Conservation (phyloP, 1,284 basidiomycete species). For the Ganoderma lingzhi region DNA sequence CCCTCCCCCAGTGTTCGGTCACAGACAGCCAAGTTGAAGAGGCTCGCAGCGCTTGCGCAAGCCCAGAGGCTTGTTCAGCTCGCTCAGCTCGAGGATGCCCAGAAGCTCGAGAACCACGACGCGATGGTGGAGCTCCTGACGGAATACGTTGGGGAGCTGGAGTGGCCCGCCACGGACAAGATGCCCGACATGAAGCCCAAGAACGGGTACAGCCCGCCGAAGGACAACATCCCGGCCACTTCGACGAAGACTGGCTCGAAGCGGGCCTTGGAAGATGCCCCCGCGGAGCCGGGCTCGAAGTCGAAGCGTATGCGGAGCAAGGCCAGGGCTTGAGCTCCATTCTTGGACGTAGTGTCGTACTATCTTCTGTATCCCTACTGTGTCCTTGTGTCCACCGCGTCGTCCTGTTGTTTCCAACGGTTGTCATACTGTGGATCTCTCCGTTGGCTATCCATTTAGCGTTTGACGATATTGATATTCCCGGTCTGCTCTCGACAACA, state of each 20-base stretch:
- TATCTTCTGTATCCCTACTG: background rate
- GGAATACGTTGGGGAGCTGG: background rate
- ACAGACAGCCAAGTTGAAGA: too few species aligned
- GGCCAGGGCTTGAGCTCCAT: background rate
- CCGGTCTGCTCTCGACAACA: too few species aligned
- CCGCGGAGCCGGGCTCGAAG: background rate
- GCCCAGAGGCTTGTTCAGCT: too few species aligned
- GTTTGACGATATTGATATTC: too few species aligned
- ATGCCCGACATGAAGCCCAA: background rate
- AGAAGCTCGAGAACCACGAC: background rate
- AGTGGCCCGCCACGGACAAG: background rate
- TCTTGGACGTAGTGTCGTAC: background rate
- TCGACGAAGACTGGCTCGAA: background rate
- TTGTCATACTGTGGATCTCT: too few species aligned
- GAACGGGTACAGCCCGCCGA: background rate
- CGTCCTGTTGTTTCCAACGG: too few species aligned
- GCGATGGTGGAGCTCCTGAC: background rate
- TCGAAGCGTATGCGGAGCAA: background rate
- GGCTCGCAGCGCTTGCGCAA: too few species aligned
- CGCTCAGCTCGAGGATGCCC: background rate
- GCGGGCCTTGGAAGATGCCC: background rate
- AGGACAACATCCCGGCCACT: conserved; percentile 1
- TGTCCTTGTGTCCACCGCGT: too few species aligned
- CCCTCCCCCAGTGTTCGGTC: too few species aligned
- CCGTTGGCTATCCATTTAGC: too few species aligned